These are phyloP conservation scores for Lachancea meyersii DNA, from an alignment of 805 yeast species.

Conservation along the genomic window DNA sequence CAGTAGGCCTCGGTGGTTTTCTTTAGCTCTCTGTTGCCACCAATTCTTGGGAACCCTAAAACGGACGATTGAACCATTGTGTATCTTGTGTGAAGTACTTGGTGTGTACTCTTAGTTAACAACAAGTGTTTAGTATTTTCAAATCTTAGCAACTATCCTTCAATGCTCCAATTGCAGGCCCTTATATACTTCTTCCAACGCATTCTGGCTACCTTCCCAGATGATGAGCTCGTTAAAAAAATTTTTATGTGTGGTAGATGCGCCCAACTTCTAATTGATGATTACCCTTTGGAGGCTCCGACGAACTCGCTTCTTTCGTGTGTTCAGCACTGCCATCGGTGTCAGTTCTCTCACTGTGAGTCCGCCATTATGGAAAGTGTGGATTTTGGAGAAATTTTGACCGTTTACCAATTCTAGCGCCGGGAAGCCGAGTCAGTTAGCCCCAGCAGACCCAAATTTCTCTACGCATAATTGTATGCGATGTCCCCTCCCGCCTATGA, in stretches of 20 bases:
- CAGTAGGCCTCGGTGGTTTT: slow-evolving; percentile 99
- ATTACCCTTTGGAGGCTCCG: background rate
- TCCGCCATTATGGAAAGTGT: too few relatives aligned
- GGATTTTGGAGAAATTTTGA: background rate
- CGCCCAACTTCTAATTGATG: background rate
- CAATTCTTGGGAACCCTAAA: slow-evolving; percentile 99
- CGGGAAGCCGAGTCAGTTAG: too few relatives aligned
- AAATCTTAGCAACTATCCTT: background rate
- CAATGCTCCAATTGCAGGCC: slow-evolving; percentile 1
- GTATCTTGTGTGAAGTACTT: slow-evolving; percentile 5
- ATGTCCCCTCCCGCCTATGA: background rate
- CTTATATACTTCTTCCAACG: slow-evolving; percentile 7
- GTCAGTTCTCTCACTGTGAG: too few relatives aligned
- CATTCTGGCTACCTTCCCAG: background rate
- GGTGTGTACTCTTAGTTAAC: slow-evolving; percentile 3
- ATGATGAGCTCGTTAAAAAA: background rate
- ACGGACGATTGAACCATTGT: slow-evolving; percentile 94
- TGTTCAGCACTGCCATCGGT: too few relatives aligned
- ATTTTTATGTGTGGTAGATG: too few relatives aligned
- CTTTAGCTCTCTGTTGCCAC: slow-evolving; percentile 98
- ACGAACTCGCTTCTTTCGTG: too few relatives aligned
- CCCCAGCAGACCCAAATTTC: too few relatives aligned
- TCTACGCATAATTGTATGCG: slow-evolving; percentile 3
- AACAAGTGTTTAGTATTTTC: too few relatives aligned
- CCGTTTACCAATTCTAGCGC: too few relatives aligned